Conservation (phyloP, 73 alveolate genomes). For the Paramecium octaurelia region DNA sequence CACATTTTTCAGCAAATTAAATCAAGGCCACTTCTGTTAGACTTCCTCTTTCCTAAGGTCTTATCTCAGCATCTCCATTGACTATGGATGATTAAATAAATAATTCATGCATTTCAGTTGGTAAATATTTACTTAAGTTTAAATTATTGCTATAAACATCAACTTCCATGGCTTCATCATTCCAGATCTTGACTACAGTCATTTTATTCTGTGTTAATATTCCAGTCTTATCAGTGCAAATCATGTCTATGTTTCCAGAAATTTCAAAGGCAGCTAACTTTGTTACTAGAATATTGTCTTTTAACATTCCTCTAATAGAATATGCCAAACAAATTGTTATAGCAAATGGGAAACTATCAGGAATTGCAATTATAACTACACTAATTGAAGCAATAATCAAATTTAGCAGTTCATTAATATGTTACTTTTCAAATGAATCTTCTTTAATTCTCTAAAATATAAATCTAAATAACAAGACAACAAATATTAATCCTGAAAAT, state of each 20-base stretch:
- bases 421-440: neutral
- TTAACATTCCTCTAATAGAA: conserved; percentile 76
- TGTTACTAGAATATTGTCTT: conserved; percentile 75
- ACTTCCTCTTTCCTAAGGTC: conserved; percentile 68
- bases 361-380: conserved; percentile 76
- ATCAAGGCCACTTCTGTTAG: conserved; percentile 73
- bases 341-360: conserved; percentile 80
- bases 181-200: conserved; percentile 34
- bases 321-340: conserved; percentile 74
- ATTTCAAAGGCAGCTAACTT: conserved; percentile 83
- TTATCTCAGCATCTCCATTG: conserved; percentile 41
- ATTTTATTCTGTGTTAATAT: conserved; percentile 74
- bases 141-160: conserved; percentile 19
- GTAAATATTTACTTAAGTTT: neutral
- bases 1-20: conserved; percentile 49
- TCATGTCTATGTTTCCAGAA: conserved; percentile 87
- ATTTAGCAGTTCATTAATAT: conserved; percentile 64
- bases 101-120: conserved; percentile 4
- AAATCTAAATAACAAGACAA: conserved; percentile 72
- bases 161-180: neutral
- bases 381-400: conserved; percentile 67
- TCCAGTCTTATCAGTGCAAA: conserved; percentile 91
- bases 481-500: conserved; percentile 82
- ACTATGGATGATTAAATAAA: conserved; percentile 34
- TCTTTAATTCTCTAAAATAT: conserved; percentile 52